Evolutionary conservation across 1,284 basidiomycete species (phyloP), one percentile per base, ranked within the genome.

Genomic region (Neolentinus lepideus): DNA sequence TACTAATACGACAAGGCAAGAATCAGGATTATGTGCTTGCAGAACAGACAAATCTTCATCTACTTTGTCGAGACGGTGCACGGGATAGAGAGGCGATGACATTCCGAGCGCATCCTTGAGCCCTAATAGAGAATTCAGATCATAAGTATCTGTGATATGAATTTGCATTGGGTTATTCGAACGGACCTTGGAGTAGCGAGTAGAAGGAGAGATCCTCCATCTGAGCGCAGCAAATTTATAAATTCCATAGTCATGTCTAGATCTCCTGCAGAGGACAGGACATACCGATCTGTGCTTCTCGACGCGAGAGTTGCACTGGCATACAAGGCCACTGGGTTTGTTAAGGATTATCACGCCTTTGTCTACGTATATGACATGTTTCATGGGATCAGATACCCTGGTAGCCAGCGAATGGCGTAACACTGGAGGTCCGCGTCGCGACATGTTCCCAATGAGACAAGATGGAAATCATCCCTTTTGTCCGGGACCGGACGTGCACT

Each of bases 41-140:
- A n/a, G n/a, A n/a, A n/a, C n/a, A n/a, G n/a, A n/a, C n/a, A n/a
- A n/a, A n/a, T n/a, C n/a, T n/a, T n/a, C 29, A 31, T 31, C n/a
- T n/a, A 82, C 85, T 73, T 84, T 86, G 71, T 89, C 87, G 9
- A 89, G 74, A 9, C 87, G 77, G 64, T 89, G 87, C 14, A 87
- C 76, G 2, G 80, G 71, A 55, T 71, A 72, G 9, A 79, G 82
- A 10, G 64, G 59, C 21, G 61, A 61, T 14, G 65, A 57, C 29
- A 83, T 63, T 3, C 61, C 59, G 33, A 79, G 68, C 31, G 63
- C 57, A 16, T 60, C 52, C 47, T 69, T 71, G 33, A 81, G 57
- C 51, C 71, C 82, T 84, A 33, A 3, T 53, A 2, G 27, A n/a
- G 51, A 52, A 10, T 21, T 33, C 16, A 24, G 19, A 25, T 24